Percentiles rank a stretch among this genome's conserved stretches.
These are phyloP conservation scores for Pugionium cornutum DNA, from an alignment of 345 rosid genomes.

Conservation along the genomic window DNA sequence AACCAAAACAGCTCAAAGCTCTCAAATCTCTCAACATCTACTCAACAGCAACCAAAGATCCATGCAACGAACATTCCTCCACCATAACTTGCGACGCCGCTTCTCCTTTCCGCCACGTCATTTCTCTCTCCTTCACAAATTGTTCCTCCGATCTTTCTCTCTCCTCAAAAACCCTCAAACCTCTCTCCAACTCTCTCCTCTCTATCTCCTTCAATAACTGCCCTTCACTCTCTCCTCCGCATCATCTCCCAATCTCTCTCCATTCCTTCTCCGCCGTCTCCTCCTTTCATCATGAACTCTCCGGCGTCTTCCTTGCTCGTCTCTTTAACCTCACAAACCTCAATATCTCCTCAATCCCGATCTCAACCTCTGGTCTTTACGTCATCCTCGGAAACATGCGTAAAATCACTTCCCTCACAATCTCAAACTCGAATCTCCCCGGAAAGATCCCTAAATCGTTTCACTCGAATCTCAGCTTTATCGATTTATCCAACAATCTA, in stretches of 20 bases:
- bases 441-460: slow-evolving; percentile 42
- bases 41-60: slow-evolving; percentile 54
- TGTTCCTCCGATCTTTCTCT: slow-evolving; percentile 53
- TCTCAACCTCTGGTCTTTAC: slow-evolving; percentile 59
- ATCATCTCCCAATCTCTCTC: slow-evolving; percentile 65
- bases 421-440: slow-evolving; percentile 63
- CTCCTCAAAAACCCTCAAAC: slow-evolving; percentile 59
- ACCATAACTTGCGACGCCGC: slow-evolving; percentile 54
- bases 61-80: slow-evolving; percentile 54
- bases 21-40: slow-evolving; percentile 56
- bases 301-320: slow-evolving; percentile 70
- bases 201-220: slow-evolving; percentile 67
- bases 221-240: slow-evolving; percentile 46
- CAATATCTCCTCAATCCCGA: slow-evolving; percentile 52
- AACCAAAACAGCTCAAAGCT: slow-evolving; percentile 66
- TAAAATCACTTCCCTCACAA: slow-evolving; percentile 52
- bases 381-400: slow-evolving; percentile 39
- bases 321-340: slow-evolving; percentile 68
- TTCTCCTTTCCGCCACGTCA: slow-evolving; percentile 68
- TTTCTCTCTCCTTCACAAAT: slow-evolving; percentile 67
- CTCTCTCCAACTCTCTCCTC: slow-evolving; percentile 55
- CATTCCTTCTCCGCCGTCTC: slow-evolving; percentile 56
- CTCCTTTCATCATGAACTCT: slow-evolving; percentile 53
- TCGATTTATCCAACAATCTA: slow-evolving; percentile 69
- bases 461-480: slow-evolving; percentile 46